phyloP scores from a whole-genome alignment of 768 basidiomycete species.

The Dentipellis sp. region DNA sequence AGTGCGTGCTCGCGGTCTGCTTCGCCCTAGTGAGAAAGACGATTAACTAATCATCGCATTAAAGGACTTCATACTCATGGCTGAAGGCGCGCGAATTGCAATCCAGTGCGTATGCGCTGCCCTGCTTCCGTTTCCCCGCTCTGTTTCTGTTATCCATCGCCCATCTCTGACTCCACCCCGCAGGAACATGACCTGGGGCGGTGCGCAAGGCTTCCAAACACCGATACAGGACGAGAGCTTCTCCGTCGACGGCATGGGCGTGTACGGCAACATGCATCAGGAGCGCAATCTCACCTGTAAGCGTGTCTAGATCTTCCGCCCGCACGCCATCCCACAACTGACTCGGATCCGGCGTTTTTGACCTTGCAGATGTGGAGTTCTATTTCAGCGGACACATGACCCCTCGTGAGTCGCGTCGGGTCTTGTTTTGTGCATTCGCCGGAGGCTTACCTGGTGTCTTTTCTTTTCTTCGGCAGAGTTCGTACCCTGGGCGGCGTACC shows the following conservation, averaged over 20 bases:
- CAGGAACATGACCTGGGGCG: constrained; percentile 29
- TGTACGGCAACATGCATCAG: constrained; percentile 23
- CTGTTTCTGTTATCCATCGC: not conserved
- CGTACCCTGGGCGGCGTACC: constrained; percentile 18
- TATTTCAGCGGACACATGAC: constrained; percentile 53
- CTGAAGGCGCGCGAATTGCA: constrained; percentile 27
- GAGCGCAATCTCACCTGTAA: constrained; percentile 26
- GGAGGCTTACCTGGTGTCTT: not conserved
- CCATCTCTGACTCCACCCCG: too few relatives aligned
- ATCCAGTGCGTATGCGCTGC: constrained; percentile 20
- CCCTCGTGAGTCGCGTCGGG: constrained; percentile 30
- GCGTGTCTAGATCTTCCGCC: not conserved
- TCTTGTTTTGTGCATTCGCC: not conserved
- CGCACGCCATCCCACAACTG: not conserved
- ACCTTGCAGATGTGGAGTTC: constrained; percentile 41
- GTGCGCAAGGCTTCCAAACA: constrained; percentile 26
- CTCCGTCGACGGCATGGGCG: constrained; percentile 22
- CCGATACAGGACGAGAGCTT: constrained; percentile 25
- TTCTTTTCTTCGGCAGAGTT: constrained; percentile 10
- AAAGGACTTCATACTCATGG: constrained; percentile 27
- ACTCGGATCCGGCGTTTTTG: not conserved
- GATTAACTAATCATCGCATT: not conserved
- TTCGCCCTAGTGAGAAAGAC: not conserved
- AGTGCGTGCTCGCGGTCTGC: constrained; percentile 9
- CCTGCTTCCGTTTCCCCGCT: not conserved